These are phyloP conservation scores for Bruguiera parviflora DNA, from an alignment of 345 rosid species.

Conservation along the genomic window DNA sequence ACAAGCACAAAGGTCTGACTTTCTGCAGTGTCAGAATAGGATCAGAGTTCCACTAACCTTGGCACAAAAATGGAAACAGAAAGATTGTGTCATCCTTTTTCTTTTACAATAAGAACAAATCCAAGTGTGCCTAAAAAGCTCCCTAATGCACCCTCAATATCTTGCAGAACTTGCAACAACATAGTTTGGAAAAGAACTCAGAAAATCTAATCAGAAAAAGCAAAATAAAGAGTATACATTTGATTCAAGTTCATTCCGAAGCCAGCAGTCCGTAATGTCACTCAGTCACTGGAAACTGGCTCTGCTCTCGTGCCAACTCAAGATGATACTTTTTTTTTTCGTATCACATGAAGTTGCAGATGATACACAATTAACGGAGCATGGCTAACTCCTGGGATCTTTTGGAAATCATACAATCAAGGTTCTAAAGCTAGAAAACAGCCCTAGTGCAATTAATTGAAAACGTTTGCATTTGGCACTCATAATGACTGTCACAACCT, in stretches of 20 bases:
- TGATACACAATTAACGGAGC: too few relatives aligned
- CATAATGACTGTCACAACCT: too few relatives aligned
- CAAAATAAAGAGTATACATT: background rate
- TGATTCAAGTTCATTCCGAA: too few relatives aligned
- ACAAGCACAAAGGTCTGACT: background rate
- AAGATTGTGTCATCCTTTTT: background rate
- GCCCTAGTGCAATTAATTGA: too few relatives aligned
- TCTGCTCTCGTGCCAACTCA: background rate
- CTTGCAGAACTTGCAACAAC: background rate
- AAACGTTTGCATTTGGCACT: too few relatives aligned
- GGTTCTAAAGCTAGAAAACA: too few relatives aligned
- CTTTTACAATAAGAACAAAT: too few relatives aligned
- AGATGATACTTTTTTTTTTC: background rate
- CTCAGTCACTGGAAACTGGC: background rate
- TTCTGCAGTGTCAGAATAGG: background rate
- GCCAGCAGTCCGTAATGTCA: too few relatives aligned
- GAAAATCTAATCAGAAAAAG: background rate
- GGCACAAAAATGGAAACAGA: background rate
- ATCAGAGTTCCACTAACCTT: background rate
- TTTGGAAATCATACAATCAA: too few relatives aligned
- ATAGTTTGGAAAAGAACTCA: conserved; percentile 2
- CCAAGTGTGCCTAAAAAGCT: background rate
- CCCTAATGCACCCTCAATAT: background rate
- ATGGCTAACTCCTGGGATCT: too few relatives aligned
- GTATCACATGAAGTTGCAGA: too few relatives aligned